Percentiles rank a stretch among this genome's conserved stretches.
These are phyloP conservation scores for Suhomyces terraborum DNA, from an alignment of 1,139 yeast genomes.

Conservation along the genomic window DNA sequence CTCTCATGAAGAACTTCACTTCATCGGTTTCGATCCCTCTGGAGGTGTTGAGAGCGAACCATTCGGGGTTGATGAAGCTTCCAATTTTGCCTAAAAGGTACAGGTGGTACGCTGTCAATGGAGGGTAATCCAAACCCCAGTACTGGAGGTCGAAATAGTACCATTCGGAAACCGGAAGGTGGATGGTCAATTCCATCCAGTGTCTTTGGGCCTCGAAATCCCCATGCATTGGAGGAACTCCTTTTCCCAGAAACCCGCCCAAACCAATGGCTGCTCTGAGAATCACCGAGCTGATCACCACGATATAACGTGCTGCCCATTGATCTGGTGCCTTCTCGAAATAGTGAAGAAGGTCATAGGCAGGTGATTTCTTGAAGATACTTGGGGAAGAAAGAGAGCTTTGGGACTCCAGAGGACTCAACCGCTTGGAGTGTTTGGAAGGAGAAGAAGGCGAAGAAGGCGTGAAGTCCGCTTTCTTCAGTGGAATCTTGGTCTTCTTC, in stretches of 20 bases:
- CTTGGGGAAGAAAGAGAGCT: slow-evolving; percentile 6
- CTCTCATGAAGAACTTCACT: slow-evolving; percentile 81
- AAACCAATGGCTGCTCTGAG: slow-evolving; percentile 84
- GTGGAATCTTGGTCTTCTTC: slow-evolving; percentile 14
- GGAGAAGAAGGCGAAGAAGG: no score
- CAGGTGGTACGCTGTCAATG: slow-evolving; percentile 92
- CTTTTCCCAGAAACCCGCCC: slow-evolving; percentile 80
- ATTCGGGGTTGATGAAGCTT: slow-evolving; percentile 54
- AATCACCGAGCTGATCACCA: slow-evolving; percentile 72
- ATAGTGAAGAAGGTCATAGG: slow-evolving; percentile 41
- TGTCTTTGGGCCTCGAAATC: slow-evolving; percentile 98
- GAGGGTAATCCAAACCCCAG: slow-evolving; percentile 99
- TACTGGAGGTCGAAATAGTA: slow-evolving; percentile 84
- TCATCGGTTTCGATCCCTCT: slow-evolving; percentile 72
- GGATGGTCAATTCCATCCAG: slow-evolving; percentile 91
- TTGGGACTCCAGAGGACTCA: background rate
- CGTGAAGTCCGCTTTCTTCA: background rate
- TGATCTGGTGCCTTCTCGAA: slow-evolving; percentile 71
- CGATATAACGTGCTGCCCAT: slow-evolving; percentile 84
- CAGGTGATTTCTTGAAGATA: slow-evolving; percentile 33
- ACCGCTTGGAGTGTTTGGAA: no score
- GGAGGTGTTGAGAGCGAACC: slow-evolving; percentile 77
- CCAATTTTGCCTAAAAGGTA: slow-evolving; percentile 80
- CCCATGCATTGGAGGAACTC: slow-evolving; percentile 78
- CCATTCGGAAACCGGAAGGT: slow-evolving; percentile 77